These are phyloP conservation scores for Sugiyamaella pinicola DNA, from an alignment of 1,139 yeast genomes.

Conservation along the genomic window DNA sequence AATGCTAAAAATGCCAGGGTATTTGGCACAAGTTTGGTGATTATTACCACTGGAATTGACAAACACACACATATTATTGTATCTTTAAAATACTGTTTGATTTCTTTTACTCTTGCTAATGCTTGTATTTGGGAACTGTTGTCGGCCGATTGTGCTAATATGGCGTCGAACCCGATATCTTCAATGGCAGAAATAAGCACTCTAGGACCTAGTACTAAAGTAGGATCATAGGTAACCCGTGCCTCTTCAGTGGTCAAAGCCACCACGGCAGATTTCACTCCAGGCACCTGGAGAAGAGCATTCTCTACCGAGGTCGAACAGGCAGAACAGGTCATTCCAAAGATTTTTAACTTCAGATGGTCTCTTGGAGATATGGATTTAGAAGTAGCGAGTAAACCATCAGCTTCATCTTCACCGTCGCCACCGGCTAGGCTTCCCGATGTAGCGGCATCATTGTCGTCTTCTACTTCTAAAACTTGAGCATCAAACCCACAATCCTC, in stretches of 20 bases:
- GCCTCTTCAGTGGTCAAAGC: conserved; percentile 50
- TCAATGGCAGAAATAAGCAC: conserved; percentile 54
- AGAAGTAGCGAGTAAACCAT: too few species aligned
- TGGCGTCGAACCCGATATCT: conserved; percentile 53
- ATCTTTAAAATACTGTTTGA: conserved; percentile 64
- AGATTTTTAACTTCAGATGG: conserved; percentile 43
- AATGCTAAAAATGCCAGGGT: conserved; percentile 36
- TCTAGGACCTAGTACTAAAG: conserved; percentile 55
- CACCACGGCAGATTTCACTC: conserved; percentile 51
- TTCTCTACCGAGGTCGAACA: conserved; percentile 56
- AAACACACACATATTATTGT: conserved; percentile 54
- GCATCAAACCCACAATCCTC: conserved; percentile 82
- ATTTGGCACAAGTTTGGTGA: conserved; percentile 53
- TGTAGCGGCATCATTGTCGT: conserved; percentile 6
- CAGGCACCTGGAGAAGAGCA: conserved; percentile 48
- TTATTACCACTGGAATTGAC: conserved; percentile 65
- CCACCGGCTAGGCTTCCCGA: neutral
- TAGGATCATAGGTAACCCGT: conserved; percentile 49
- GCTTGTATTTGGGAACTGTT: conserved; percentile 66
- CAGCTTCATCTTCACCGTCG: neutral
- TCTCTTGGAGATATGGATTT: neutral
- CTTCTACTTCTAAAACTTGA: conserved; percentile 31
- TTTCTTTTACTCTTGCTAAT: conserved; percentile 70
- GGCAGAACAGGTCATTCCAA: conserved; percentile 65
- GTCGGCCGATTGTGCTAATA: conserved; percentile 48